Conservation (phyloP, 148 eudicot genomes). For the Talinum fruticosum region DNA sequence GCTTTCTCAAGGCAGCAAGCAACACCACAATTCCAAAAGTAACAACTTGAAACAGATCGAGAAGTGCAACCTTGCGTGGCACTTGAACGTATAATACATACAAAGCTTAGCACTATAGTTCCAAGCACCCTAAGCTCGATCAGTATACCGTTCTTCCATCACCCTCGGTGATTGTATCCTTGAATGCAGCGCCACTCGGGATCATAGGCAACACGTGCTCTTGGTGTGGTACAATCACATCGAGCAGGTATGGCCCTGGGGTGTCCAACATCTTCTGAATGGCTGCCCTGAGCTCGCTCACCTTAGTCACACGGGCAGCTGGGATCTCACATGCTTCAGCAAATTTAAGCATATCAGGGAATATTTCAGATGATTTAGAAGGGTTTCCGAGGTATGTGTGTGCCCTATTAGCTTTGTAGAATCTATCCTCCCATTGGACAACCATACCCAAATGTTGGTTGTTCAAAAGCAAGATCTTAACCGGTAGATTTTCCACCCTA, state of each 20-base stretch:
- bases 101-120: constrained; percentile 1
- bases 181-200: constrained; percentile 73
- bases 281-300: constrained; percentile 59
- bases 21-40: background rate
- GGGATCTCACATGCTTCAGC: constrained; percentile 75
- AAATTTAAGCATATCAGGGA: constrained; percentile 71
- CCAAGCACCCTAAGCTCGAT: constrained; percentile 6
- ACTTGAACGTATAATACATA: background rate
- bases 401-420: constrained; percentile 74
- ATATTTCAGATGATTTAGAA: constrained; percentile 41
- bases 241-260: constrained; percentile 80
- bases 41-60: background rate
- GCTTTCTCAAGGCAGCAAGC: background rate
- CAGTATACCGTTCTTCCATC: constrained; percentile 63
- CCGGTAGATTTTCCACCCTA: constrained; percentile 66
- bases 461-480: constrained; percentile 71
- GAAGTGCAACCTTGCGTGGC: background rate
- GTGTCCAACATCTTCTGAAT: constrained; percentile 82
- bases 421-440: constrained; percentile 86
- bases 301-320: constrained; percentile 63
- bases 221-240: constrained; percentile 85
- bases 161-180: constrained; percentile 69
- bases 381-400: constrained; percentile 82
- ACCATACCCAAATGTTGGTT: constrained; percentile 94
- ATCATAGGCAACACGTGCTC: constrained; percentile 96